Percentiles rank a stretch among this genome's conserved stretches.
Evolutionary conservation across 805 yeast species (phyloP).

Genomic region (Cyberlindnera bimundalis): DNA sequence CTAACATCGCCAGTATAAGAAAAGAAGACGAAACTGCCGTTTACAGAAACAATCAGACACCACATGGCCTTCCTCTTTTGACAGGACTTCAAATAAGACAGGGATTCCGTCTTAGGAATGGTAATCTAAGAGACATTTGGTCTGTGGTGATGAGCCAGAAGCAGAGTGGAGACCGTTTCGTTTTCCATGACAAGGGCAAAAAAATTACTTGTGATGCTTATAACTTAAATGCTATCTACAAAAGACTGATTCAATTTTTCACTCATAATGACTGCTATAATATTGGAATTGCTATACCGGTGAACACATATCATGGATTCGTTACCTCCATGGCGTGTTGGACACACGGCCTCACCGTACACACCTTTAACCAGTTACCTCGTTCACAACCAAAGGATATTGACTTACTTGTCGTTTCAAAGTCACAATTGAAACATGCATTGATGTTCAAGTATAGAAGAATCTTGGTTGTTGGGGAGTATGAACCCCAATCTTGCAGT

Average conservation of each 20-base stretch:
- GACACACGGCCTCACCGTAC: constrained; percentile 38
- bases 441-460: constrained; percentile 30
- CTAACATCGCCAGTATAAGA: constrained; percentile 63
- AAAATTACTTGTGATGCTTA: constrained; percentile 10
- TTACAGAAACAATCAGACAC: constrained; percentile 70
- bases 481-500: constrained; percentile 6
- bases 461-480: constrained; percentile 31
- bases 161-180: constrained; percentile 19
- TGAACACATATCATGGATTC: constrained; percentile 34
- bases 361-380: constrained; percentile 36
- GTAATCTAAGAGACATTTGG: constrained; percentile 75
- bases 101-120: constrained; percentile 67
- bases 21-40: constrained; percentile 67
- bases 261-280: constrained; percentile 16
- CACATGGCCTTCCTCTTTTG: constrained; percentile 64
- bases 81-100: constrained; percentile 66
- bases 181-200: constrained; percentile 26
- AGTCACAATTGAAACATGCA: constrained; percentile 22
- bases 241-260: constrained; percentile 24
- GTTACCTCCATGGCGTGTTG: constrained; percentile 43
- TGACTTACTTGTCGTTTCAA: constrained; percentile 32
- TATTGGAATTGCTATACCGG: constrained; percentile 30
- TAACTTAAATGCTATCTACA: constrained; percentile 32
- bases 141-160: constrained; percentile 40
- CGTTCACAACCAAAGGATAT: constrained; percentile 24